A percentile compares a stretch with the other conserved stretches of the same genome.
phyloP scores from a whole-genome alignment of 345 rosid species.

The Limnanthes douglasii region DNA sequence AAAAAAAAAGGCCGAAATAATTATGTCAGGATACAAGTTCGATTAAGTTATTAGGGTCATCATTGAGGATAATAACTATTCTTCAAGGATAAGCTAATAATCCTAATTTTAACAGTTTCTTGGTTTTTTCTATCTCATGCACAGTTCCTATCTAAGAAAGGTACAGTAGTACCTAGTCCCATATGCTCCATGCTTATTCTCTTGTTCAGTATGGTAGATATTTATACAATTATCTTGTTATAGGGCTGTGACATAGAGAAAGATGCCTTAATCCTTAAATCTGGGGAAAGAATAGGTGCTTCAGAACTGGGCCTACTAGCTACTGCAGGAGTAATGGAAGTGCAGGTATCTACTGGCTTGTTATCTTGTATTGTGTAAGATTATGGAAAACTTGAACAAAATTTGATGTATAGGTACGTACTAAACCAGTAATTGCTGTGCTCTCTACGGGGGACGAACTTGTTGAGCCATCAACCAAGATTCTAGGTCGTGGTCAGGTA shows the following conservation, averaged over 20 bases:
- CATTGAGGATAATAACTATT: too few species aligned
- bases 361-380: slow-evolving; percentile 9
- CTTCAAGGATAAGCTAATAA: too few species aligned
- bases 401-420: slow-evolving; percentile 44
- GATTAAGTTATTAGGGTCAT: too few species aligned
- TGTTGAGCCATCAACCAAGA: slow-evolving; percentile 46
- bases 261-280: slow-evolving; percentile 39
- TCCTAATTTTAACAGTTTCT: too few species aligned
- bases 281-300: slow-evolving; percentile 72
- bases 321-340: slow-evolving; percentile 58
- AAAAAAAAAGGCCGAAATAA: too few species aligned
- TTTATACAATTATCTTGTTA: slow-evolving; percentile 7
- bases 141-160: not conserved
- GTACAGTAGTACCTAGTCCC: not conserved
- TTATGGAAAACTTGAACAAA: slow-evolving; percentile 3
- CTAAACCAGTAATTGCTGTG: slow-evolving; percentile 63
- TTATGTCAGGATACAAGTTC: too few species aligned
- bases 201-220: slow-evolving; percentile 1
- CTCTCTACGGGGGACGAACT: slow-evolving; percentile 98
- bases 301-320: slow-evolving; percentile 92
- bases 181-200: not conserved
- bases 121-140: not conserved
- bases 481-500: slow-evolving; percentile 82
- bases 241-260: slow-evolving; percentile 89
- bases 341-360: slow-evolving; percentile 43